Conservation (phyloP, 169 alveolate genomes). For the Cryptosporidium ubiquitum region DNA sequence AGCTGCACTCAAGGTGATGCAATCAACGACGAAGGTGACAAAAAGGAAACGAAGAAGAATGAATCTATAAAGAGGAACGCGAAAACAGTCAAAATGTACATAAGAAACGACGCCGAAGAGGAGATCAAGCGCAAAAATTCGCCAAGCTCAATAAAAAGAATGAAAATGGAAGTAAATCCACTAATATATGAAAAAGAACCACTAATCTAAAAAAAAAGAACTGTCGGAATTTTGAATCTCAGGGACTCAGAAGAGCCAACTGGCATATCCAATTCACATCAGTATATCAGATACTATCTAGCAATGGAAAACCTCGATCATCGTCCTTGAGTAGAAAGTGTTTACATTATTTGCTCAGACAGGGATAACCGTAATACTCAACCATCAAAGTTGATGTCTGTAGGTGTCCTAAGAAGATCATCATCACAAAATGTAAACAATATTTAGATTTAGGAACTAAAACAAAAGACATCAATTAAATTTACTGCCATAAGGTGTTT, state of each 20-base stretch:
- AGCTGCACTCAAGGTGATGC: neutral
- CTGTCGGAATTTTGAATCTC: neutral
- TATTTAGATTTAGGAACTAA: slow-evolving; percentile 28
- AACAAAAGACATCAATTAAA: neutral
- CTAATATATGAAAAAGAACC: slow-evolving; percentile 16
- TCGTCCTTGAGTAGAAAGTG: slow-evolving; percentile 11
- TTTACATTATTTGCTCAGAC: slow-evolving; percentile 56
- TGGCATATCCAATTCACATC: neutral
- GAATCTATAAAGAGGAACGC: neutral
- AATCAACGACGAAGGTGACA: neutral
- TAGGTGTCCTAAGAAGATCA: slow-evolving; percentile 74
- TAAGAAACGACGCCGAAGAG: neutral
- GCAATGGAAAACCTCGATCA: slow-evolving; percentile 49
- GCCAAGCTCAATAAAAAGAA: slow-evolving; percentile 53
- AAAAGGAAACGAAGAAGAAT: neutral
- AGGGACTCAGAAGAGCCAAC: slow-evolving; percentile 28
- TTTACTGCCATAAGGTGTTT: neutral
- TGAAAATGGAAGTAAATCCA: slow-evolving; percentile 61
- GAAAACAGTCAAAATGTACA: slow-evolving; percentile 28
- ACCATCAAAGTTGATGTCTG: slow-evolving; percentile 68
- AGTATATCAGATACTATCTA: slow-evolving; percentile 67
- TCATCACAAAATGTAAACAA: slow-evolving; percentile 31
- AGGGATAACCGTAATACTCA: slow-evolving; percentile 72
- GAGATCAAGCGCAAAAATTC: neutral
- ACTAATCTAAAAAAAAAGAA: neutral